phyloP scores from a whole-genome alignment of 345 rosid species.

The Mangifera indica region DNA sequence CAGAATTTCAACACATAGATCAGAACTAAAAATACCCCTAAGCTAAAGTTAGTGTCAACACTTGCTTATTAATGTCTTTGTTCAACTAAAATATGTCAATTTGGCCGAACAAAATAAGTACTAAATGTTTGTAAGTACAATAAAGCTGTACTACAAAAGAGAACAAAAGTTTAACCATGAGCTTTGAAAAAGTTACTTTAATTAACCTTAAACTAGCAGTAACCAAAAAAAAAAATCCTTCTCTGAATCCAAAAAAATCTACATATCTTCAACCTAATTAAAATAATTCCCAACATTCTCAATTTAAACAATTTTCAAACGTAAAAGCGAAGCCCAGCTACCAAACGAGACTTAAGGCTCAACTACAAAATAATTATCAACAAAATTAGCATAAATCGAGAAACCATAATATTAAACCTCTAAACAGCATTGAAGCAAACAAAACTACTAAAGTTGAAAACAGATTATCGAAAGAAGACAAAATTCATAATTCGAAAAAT shows the following conservation, averaged over 20 bases:
- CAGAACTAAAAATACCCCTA: slow-evolving; percentile 10
- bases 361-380: background rate
- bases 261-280: background rate
- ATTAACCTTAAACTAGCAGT: background rate
- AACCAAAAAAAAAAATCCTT: background rate
- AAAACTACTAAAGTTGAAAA: slow-evolving; percentile 5
- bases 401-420: background rate
- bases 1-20: slow-evolving; percentile 5
- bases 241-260: background rate
- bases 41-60: slow-evolving; percentile 14
- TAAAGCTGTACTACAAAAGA: slow-evolving; percentile 4
- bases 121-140: background rate
- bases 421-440: background rate
- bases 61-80: background rate
- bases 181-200: slow-evolving; percentile 3
- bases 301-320: background rate
- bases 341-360: background rate
- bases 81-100: background rate
- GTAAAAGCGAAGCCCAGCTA: slow-evolving; percentile 1
- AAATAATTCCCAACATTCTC: background rate
- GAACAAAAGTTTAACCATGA: background rate
- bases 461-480: background rate
- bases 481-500: slow-evolving; percentile 16
- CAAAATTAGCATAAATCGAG: background rate
- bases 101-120: background rate